These are phyloP conservation scores for Endocalyx cinctus DNA, from an alignment of 2,329 filamentous ascomycete species.

Conservation along the genomic window DNA sequence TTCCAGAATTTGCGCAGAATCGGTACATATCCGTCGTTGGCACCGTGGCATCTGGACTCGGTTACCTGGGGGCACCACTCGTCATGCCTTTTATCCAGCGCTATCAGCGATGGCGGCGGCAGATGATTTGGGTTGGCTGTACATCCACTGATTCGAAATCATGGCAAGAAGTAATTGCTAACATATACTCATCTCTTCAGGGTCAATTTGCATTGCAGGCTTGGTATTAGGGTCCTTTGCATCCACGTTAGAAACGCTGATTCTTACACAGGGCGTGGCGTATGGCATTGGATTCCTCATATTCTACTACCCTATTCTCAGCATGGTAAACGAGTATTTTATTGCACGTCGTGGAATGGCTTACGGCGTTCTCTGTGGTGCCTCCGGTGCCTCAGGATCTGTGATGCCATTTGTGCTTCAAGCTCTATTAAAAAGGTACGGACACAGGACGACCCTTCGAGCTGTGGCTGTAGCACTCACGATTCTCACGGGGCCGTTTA, in stretches of 20 bases:
- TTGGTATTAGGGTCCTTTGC: conserved; percentile 31
- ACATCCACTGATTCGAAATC: background rate
- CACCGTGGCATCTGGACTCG: conserved; percentile 24
- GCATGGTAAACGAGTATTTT: conserved; percentile 37
- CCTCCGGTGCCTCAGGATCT: conserved; percentile 25
- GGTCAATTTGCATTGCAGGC: conserved; percentile 33
- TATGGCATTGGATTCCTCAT: conserved; percentile 36
- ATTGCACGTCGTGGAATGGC: conserved; percentile 33
- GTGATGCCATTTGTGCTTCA: conserved; percentile 35
- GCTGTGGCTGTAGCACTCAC: conserved; percentile 30
- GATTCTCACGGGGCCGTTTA: conserved; percentile 33
- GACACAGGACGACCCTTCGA: conserved; percentile 31
- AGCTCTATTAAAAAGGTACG: conserved; percentile 31
- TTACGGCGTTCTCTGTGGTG: conserved; percentile 28
- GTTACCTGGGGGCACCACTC: conserved; percentile 30
- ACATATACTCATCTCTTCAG: background rate
- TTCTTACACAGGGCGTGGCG: conserved; percentile 35
- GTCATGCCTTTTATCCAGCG: conserved; percentile 29
- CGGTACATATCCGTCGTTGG: conserved; percentile 23
- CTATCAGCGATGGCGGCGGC: conserved; percentile 26
- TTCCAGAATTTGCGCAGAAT: conserved; percentile 22
- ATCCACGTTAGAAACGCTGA: conserved; percentile 26
- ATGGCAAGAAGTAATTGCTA: background rate
- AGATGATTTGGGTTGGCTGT: conserved; percentile 34
- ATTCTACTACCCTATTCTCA: conserved; percentile 32